These are phyloP conservation scores for Salix udensis DNA, from an alignment of 345 rosid species.

Conservation along the genomic window DNA sequence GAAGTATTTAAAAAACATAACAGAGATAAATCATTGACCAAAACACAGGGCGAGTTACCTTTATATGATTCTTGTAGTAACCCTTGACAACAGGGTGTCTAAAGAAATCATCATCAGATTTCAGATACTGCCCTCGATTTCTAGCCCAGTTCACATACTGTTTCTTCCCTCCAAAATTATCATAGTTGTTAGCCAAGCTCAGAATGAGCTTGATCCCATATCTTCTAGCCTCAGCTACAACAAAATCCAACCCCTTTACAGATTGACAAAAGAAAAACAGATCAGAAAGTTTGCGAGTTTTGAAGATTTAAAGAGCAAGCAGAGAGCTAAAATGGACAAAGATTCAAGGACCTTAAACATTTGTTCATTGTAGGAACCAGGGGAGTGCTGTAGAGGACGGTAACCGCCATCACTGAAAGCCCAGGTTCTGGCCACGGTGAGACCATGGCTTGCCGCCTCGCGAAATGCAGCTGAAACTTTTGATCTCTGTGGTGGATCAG, in stretches of 20 bases:
- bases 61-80: slow-evolving; percentile 28
- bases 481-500: slow-evolving; percentile 28
- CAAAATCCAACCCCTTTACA: slow-evolving; percentile 32
- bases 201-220: slow-evolving; percentile 27
- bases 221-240: slow-evolving; percentile 32
- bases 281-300: neutral
- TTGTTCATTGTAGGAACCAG: slow-evolving; percentile 28
- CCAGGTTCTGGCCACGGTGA: slow-evolving; percentile 34
- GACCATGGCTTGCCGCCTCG: slow-evolving; percentile 26
- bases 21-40: neutral
- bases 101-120: slow-evolving; percentile 33
- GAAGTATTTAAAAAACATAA: neutral
- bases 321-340: neutral
- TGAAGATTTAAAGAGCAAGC: neutral
- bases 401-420: slow-evolving; percentile 35
- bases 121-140: slow-evolving; percentile 15
- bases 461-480: slow-evolving; percentile 28
- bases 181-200: slow-evolving; percentile 34
- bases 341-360: slow-evolving; percentile 23
- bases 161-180: slow-evolving; percentile 33
- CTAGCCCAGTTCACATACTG: slow-evolving; percentile 31
- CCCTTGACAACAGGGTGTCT: slow-evolving; percentile 26
- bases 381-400: slow-evolving; percentile 29
- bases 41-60: neutral
- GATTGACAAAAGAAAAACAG: neutral